Evolutionary conservation across 1,139 yeast species (phyloP), one percentile per base, ranked within the genome.

Genomic region (Scheffersomyces titani): DNA sequence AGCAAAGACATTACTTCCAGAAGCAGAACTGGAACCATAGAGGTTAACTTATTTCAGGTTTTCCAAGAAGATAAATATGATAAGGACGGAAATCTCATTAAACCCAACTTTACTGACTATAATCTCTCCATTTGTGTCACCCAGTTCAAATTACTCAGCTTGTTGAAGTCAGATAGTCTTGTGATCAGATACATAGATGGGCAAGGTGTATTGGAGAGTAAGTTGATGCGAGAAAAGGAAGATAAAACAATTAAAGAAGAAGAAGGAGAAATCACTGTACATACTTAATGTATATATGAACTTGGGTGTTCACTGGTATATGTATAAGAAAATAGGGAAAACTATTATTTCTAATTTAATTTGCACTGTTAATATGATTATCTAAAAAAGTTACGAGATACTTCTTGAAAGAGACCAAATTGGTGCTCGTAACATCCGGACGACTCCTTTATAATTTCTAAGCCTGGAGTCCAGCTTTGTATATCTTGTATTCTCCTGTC

Each of bases 381-480:
- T n/a, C 54, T 62, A 54, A 72, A 70, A 55, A 65, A 71, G 56
- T 64, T 65, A 47, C 62, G 62, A 44, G 57, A 56, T 18, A 64
- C 54, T 18, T 64, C 64, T 45, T 57, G 55, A 58, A 73, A 70
- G 56, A 61, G 52, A 22, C 63, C 62, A 52, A 65, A 63, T 53
- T 69, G 70, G 55, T 65, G 69, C 50, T 70, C 74, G 55, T 70
- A 64, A 56, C 82, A 78, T 5, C 71, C 72, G 24, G 71, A 67
- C 0, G 63, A 51, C 54, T 82, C 85, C 56, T 72, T 69, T 47
- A 81, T 70, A 13, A 63, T 61, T 40, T 80, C 79, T 45, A 96
- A 92, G 55, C 84, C 85, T 0, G 92, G 92, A 73, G 91, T 72
- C 96, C 97, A 90, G 49, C 77, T 70, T 46, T 75, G 67, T 71